A percentile compares a stretch with the other conserved stretches of the same genome.
These are phyloP conservation scores for Canavalia ensiformis DNA, from an alignment of 306 rosid genomes.

Conservation along the genomic window DNA sequence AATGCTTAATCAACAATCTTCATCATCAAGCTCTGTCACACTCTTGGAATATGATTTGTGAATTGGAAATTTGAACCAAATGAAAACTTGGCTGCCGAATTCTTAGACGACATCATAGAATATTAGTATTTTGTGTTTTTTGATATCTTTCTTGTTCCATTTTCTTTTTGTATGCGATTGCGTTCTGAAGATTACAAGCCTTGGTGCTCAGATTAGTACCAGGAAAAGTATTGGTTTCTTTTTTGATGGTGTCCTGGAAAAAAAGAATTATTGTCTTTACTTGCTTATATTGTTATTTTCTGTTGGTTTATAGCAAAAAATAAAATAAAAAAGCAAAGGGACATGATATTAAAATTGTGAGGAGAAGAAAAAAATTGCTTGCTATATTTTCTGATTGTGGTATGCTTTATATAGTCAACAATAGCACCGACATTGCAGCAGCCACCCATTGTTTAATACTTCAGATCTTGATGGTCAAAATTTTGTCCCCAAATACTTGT, in stretches of 20 bases:
- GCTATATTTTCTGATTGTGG: conserved; percentile 47
- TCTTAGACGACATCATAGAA: neutral
- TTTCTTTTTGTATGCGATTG: no score
- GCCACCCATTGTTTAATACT: conserved; percentile 30
- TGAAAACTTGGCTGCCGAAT: neutral
- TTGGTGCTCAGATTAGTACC: no score
- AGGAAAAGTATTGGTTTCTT: no score
- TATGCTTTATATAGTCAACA: conserved; percentile 27
- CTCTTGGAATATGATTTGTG: no score
- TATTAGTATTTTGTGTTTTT: no score
- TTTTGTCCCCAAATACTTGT: neutral
- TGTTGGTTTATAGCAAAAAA: no score
- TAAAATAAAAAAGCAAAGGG: no score
- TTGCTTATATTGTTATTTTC: neutral
- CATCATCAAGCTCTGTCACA: neutral
- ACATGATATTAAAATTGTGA: no score
- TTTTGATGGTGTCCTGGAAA: no score
- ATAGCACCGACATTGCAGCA: conserved; percentile 51
- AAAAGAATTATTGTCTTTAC: no score
- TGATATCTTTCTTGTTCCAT: no score
- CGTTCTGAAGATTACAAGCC: no score
- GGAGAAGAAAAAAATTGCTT: neutral
- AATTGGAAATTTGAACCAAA: neutral
- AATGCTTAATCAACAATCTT: neutral
- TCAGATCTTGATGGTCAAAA: conserved; percentile 10